Conservation (phyloP, 176 grass and related monocot species). For the Ananas comosus region DNA sequence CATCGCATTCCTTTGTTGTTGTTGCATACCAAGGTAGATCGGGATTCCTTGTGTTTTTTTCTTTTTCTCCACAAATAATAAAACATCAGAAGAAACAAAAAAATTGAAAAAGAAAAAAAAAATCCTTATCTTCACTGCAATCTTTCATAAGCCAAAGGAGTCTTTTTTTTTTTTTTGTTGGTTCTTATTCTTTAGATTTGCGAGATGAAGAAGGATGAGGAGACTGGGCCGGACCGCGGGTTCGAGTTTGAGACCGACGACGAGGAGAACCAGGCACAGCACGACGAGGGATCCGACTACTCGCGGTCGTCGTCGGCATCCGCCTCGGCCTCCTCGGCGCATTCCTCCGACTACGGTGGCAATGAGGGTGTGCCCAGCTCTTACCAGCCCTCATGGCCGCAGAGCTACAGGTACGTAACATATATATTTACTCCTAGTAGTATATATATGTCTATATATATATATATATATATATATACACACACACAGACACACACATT, state of each 20-base stretch:
- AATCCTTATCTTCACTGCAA: too few relatives aligned
- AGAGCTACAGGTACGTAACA: slow-evolving; percentile 48
- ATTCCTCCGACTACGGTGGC: neutral
- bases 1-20: too few relatives aligned
- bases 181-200: neutral
- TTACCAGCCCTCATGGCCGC: slow-evolving; percentile 39
- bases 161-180: neutral
- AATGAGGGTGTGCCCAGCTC: neutral
- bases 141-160: neutral
- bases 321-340: neutral
- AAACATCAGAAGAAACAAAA: too few relatives aligned
- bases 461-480: neutral
- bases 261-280: slow-evolving; percentile 39
- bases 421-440: too few relatives aligned
- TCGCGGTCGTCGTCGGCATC: slow-evolving; percentile 18
- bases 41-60: too few relatives aligned
- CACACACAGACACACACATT: too few relatives aligned
- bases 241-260: slow-evolving; percentile 53
- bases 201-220: slow-evolving; percentile 45
- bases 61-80: too few relatives aligned
- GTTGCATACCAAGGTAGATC: too few relatives aligned
- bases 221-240: slow-evolving; percentile 40
- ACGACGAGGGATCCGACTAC: slow-evolving; percentile 20
- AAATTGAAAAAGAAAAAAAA: too few relatives aligned
- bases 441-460: too few relatives aligned